Percentiles rank a stretch among this genome's conserved stretches.
Conservation (phyloP, 2,329 filamentous ascomycete species). For the Phyllosticta paracitricarpa region DNA sequence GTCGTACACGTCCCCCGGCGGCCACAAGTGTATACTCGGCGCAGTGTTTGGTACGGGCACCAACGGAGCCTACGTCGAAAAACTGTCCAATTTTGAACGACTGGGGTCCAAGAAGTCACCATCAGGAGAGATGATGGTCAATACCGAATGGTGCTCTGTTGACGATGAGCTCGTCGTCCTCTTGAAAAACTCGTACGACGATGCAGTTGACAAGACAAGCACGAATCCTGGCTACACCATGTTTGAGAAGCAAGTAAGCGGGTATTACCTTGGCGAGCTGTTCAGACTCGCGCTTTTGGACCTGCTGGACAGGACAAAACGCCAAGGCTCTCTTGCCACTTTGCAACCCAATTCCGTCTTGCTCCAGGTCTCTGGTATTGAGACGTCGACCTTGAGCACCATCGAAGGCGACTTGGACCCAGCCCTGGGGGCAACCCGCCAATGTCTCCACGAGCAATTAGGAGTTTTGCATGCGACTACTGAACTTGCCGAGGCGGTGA, state of each 20-base stretch:
- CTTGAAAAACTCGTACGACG: constrained; percentile 61
- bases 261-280: constrained; percentile 96
- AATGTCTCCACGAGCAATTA: constrained; percentile 66
- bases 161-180: constrained; percentile 88
- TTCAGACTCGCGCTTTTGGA: constrained; percentile 66
- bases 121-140: constrained; percentile 63
- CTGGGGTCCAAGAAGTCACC: not conserved
- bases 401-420: constrained; percentile 70
- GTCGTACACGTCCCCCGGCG: constrained; percentile 72
- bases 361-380: constrained; percentile 62
- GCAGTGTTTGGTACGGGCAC: constrained; percentile 92
- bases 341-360: constrained; percentile 57
- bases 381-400: constrained; percentile 80
- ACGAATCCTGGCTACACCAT: constrained; percentile 48
- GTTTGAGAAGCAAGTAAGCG: constrained; percentile 97
- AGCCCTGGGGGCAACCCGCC: constrained; percentile 61
- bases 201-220: constrained; percentile 34
- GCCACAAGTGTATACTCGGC: constrained; percentile 56
- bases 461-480: constrained; percentile 66
- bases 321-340: constrained; percentile 60
- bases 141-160: constrained; percentile 96
- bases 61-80: constrained; percentile 90
- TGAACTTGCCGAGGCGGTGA: constrained; percentile 82
- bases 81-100: constrained; percentile 72
- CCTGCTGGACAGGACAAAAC: constrained; percentile 51